A percentile compares a stretch with the other conserved stretches of the same genome.
These are phyloP conservation scores for Pachysandra terminalis DNA, from an alignment of 164 flowering plant species.

Conservation along the genomic window DNA sequence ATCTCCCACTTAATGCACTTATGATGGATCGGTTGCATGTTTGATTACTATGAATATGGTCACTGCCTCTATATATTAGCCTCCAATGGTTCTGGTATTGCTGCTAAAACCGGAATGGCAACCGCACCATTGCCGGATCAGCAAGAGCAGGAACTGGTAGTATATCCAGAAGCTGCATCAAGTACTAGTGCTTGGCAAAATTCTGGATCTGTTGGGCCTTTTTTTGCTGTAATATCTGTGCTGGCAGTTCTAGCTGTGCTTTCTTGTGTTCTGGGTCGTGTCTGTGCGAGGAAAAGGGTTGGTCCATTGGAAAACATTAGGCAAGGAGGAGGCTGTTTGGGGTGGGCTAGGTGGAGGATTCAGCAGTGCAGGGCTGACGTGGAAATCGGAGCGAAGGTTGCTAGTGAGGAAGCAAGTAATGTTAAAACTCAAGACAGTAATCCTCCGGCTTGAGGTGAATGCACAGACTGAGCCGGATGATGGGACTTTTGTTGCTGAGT, in stretches of 20 bases:
- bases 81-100: background rate
- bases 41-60: conserved; percentile 1
- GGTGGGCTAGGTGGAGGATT: conserved; percentile 39
- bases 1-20: conserved; percentile 12
- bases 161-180: conserved; percentile 22
- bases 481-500: no score
- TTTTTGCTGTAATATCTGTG: conserved; percentile 51
- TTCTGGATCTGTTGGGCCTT: conserved; percentile 51
- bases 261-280: conserved; percentile 44
- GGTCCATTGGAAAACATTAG: conserved; percentile 27
- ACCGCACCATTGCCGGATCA: conserved; percentile 26
- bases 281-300: conserved; percentile 16
- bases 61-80: conserved; percentile 2
- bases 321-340: conserved; percentile 26
- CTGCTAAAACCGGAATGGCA: conserved; percentile 14
- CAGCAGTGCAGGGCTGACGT: conserved; percentile 14
- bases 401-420: background rate
- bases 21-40: background rate
- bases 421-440: conserved; percentile 4
- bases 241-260: conserved; percentile 36
- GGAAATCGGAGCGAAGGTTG: conserved; percentile 21
- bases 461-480: no score
- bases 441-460: no score
- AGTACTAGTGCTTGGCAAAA: conserved; percentile 21
- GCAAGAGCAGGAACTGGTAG: conserved; percentile 26